Conservation (phyloP, 441 rosid species). For the Oxalis stricta region DNA sequence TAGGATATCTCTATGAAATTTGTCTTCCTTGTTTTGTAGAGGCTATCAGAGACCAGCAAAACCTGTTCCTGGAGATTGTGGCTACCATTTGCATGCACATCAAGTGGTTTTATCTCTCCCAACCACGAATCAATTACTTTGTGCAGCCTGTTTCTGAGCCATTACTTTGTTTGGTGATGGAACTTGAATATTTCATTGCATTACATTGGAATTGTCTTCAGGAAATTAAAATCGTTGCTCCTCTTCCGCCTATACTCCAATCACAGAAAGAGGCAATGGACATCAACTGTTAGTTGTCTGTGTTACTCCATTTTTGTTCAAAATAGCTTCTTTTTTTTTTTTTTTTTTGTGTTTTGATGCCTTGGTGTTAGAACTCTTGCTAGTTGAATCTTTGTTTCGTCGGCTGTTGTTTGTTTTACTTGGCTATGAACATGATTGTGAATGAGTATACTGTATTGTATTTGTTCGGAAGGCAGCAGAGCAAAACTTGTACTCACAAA, state of each 20-base stretch:
- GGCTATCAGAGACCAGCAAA: conserved; percentile 64
- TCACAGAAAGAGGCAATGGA: conserved; percentile 21
- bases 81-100: conserved; percentile 81
- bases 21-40: conserved; percentile 15
- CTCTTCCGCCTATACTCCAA: conserved; percentile 40
- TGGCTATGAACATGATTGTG: no score
- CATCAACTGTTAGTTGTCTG: no score
- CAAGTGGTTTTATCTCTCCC: conserved; percentile 45
- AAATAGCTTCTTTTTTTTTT: no score
- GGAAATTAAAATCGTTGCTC: conserved; percentile 45
- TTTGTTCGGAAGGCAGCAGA: no score
- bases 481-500: no score
- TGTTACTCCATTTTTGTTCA: no score
- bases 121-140: conserved; percentile 16
- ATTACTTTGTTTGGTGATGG: background rate
- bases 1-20: background rate
- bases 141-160: background rate
- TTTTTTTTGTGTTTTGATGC: no score
- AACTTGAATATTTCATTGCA: no score
- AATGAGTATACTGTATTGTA: no score
- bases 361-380: no score
- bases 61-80: conserved; percentile 86
- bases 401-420: no score
- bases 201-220: conserved; percentile 12
- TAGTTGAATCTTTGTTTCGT: no score